Evolutionary conservation across 345 rosid species (phyloP), one percentile per base, ranked within the genome.

Genomic region (Reutealis trisperma): DNA sequence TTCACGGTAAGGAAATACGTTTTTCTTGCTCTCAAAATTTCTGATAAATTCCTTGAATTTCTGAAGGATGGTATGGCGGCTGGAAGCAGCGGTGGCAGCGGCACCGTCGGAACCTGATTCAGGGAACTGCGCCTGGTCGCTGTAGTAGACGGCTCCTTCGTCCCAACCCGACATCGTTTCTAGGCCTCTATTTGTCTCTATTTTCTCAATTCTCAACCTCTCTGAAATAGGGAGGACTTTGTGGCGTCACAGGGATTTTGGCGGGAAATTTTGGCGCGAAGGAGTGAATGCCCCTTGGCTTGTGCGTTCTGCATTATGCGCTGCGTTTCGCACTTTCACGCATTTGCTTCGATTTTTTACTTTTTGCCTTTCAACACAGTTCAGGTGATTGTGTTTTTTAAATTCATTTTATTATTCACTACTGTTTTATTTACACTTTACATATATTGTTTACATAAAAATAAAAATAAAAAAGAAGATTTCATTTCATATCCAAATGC

Each of bases 111-210:
- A 80, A 55, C 84, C 94, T 30, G 85, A 73, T 52, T 92, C 93
- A 22, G 93, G 97, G 76, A 92, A 94, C 79, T 91, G 96, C 21
- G 97, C 94, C 85, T 92, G 97, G 82, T 92, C 93, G 84, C 98
- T 96, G 92, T 85, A 96, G 88, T 89, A 89, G 25, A 96, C 93
- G 13, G 90, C 92, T 55, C 97, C 98, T 80, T 89, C 97, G 75
- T 94, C 95, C 97, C 97, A 89, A 14, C 96, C 98, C 2, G 97
- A 94, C 98, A 94, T 94, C 45, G 70, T 83, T 59, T 49, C 68
- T 77, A 14, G 13, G 14, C 24, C 61, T 41, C 58, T 16, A 16
- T 64, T 47, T 34, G 54, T 32, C n/a, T 42, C 27, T 15, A 27
- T 22, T 27, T 54, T 10, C 30, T n/a, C 7, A 10, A 22, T 34